Conservation (phyloP, 352 stramenopile genomes). For the Pythium dissotocum region DNA sequence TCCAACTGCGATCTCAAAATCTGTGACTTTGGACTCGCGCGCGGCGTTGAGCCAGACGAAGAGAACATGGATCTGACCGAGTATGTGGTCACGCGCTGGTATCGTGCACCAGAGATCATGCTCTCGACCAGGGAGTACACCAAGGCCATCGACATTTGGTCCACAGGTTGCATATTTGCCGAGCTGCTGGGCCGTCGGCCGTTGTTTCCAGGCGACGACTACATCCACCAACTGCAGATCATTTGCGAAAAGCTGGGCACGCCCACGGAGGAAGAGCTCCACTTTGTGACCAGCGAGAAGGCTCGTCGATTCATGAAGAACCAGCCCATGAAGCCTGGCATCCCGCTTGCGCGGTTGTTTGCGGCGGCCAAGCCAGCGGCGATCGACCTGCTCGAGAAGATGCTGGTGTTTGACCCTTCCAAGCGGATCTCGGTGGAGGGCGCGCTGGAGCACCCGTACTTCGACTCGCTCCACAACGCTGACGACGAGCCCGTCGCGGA, state of each 20-base stretch:
- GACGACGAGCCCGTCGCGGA: conserved; percentile 90
- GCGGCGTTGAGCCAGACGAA: conserved; percentile 76
- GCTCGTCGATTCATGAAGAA: conserved; percentile 86
- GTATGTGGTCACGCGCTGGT: conserved; percentile 94
- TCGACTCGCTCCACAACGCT: conserved; percentile 91
- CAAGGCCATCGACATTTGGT: conserved; percentile 97
- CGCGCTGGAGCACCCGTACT: conserved; percentile 90
- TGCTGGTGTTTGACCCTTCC: conserved; percentile 86
- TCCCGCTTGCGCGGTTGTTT: conserved; percentile 77
- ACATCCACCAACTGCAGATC: conserved; percentile 99
- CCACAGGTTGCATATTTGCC: conserved; percentile 93
- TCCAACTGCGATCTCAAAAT: conserved; percentile 93
- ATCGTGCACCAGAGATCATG: conserved; percentile 95
- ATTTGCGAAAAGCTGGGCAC: conserved; percentile 92
- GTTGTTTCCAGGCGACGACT: conserved; percentile 96
- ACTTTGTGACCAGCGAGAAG: conserved; percentile 92
- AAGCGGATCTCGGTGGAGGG: conserved; percentile 93
- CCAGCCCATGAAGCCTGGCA: conserved; percentile 67
- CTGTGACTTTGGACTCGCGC: conserved; percentile 92
- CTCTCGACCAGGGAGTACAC: conserved; percentile 96
- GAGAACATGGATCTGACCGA: conserved; percentile 92
- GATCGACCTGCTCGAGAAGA: conserved; percentile 83
- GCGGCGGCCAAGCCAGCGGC: conserved; percentile 63
- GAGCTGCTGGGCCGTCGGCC: conserved; percentile 89
- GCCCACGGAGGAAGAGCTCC: conserved; percentile 81